Evolutionary conservation across 306 rosid species (phyloP), one percentile per base, ranked within the genome.

Genomic region (Lathyrus tuberosus): DNA sequence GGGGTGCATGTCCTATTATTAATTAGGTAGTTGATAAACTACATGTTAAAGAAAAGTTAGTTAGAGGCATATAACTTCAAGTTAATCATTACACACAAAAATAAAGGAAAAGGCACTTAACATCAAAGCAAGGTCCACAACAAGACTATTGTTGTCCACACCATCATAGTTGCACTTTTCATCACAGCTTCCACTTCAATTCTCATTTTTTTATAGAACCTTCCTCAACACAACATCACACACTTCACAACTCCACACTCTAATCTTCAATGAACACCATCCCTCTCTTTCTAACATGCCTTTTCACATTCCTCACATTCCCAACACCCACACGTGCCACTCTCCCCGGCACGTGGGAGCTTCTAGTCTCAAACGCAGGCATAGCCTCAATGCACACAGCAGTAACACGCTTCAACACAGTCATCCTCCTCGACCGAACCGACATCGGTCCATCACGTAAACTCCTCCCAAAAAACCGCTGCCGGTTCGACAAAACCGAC

Each of bases 321-420:
- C 11, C 22, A 1, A 40, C 14, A 3, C 22, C 8, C 8, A 20
- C 92, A 8, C 81, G 62, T 69, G 92, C 89, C 6, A 80, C 82
- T 0, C 95, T 92, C 69, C 98, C 98, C 3, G 98, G 98, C 83
- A 78, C 89, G 71, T 92, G 98, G 98, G 91, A 92, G 47, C 82
- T 84, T 2, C 81, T 92, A 1, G 71, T 85, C 0, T 24, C 82
- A 33, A 75, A 89, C 70, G 96, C 98, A 8, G 98, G 98, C 72
- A 62, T 92, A 40, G 75, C 98, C 57, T 92, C 98, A 62, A 92
- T 92, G 96, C 98, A 92, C 84, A 89, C 97, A 3, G 91, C 88
- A 44, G 96, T 92, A 56, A 92, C 98, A 3, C 95, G 88, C 67
- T 88, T 84, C 87, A 86, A 92, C 81, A 92, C 92, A 14, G 98